These are phyloP conservation scores for Castanea mollissima DNA, from an alignment of 306 rosid species.

Conservation along the genomic window DNA sequence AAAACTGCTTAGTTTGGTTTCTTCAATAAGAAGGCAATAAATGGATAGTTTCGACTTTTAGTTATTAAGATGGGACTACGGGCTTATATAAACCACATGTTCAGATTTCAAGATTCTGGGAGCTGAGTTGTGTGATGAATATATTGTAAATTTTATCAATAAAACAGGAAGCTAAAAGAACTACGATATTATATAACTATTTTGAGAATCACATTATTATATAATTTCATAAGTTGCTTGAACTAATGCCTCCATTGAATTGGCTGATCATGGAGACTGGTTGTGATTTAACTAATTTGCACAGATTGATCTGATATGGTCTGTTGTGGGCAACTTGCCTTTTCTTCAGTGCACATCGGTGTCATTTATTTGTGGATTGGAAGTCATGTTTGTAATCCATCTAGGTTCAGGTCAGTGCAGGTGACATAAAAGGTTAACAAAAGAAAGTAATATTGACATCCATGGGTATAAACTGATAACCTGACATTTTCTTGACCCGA, in stretches of 20 bases:
- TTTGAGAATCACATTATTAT: too few species aligned
- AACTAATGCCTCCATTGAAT: background rate
- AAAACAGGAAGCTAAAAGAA: too few species aligned
- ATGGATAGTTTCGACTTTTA: background rate
- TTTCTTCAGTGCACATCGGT: background rate
- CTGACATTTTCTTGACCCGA: background rate
- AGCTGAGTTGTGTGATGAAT: background rate
- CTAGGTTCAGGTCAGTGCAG: background rate
- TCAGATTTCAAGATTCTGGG: background rate
- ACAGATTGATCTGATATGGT: background rate
- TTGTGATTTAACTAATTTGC: too few species aligned
- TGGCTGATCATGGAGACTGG: background rate
- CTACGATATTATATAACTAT: too few species aligned
- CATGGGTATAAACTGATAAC: background rate
- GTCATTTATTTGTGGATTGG: background rate
- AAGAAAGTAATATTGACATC: background rate
- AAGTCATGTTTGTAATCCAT: background rate
- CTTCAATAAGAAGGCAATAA: background rate
- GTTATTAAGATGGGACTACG: background rate
- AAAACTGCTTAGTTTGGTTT: background rate
- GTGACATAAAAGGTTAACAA: background rate
- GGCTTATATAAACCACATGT: background rate
- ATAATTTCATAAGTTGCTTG: too few species aligned
- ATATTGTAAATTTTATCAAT: background rate
- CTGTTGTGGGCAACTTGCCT: background rate